Percentiles rank a stretch among this genome's conserved stretches.
These are phyloP conservation scores for Nicotiana benthamiana DNA, from an alignment of 257 asterid genomes.

Conservation along the genomic window DNA sequence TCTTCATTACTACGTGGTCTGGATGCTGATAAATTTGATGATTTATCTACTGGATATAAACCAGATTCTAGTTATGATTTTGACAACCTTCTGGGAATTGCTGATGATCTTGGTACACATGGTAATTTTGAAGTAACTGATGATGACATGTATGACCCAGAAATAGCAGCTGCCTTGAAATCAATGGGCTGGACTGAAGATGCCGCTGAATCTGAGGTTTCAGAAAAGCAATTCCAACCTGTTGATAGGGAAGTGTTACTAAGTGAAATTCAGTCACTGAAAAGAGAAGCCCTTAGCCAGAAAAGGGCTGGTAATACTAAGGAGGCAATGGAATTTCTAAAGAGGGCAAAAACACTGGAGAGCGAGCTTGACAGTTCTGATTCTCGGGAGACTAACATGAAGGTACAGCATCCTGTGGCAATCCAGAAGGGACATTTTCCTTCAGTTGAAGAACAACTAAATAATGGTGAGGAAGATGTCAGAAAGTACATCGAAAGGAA, in stretches of 20 bases:
- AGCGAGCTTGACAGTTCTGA: constrained; percentile 38
- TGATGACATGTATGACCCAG: constrained; percentile 88
- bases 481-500: constrained; percentile 13
- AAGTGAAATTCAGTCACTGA: constrained; percentile 58
- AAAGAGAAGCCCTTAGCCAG: constrained; percentile 56
- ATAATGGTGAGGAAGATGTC: constrained; percentile 10
- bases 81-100: constrained; percentile 32
- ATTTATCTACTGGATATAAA: constrained; percentile 28
- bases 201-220: constrained; percentile 21
- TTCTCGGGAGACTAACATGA: constrained; percentile 19
- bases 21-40: constrained; percentile 44
- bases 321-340: constrained; percentile 58
- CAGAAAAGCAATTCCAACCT: constrained; percentile 14
- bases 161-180: constrained; percentile 60
- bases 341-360: constrained; percentile 67
- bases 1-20: constrained; percentile 53
- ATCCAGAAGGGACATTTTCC: constrained; percentile 16
- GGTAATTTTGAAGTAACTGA: constrained; percentile 62
- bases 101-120: constrained; percentile 45
- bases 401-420: constrained; percentile 3
- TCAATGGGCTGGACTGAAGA: constrained; percentile 92
- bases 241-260: constrained; percentile 28
- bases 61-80: constrained; percentile 42
- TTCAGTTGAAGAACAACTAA: constrained; percentile 16
- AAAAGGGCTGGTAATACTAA: constrained; percentile 67